A percentile compares a stretch with the other conserved stretches of the same genome.
Conservation (phyloP, 306 rosid species). For the Quercus aquifolioides region DNA sequence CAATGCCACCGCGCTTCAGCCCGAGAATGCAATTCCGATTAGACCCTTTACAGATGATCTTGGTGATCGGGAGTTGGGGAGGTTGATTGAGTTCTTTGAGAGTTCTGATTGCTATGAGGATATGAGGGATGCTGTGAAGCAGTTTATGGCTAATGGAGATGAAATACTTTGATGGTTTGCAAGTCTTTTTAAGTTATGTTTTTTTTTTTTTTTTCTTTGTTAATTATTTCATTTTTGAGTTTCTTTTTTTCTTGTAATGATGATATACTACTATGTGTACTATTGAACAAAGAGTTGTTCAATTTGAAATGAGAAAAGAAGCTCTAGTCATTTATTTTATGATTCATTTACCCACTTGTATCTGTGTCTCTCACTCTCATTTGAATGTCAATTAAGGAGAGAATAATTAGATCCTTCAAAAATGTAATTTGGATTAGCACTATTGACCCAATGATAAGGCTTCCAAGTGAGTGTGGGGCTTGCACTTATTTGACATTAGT, state of each 20-base stretch:
- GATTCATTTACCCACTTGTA: not conserved
- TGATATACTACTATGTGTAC: not conserved
- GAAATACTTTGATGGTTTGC: not conserved
- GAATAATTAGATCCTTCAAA: too few species aligned
- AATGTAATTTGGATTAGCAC: too few species aligned
- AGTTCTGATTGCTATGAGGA: slow-evolving; percentile 55
- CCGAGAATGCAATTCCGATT: slow-evolving; percentile 70
- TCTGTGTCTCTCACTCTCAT: too few species aligned
- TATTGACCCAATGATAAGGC: too few species aligned
- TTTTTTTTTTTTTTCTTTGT: not conserved
- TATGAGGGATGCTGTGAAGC: slow-evolving; percentile 71
- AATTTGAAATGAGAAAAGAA: slow-evolving; percentile 13
- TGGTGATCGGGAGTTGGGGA: slow-evolving; percentile 57
- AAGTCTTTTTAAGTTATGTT: not conserved
- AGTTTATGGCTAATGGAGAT: slow-evolving; percentile 7
- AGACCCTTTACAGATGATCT: slow-evolving; percentile 58
- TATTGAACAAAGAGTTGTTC: slow-evolving; percentile 40
- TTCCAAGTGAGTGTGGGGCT: too few species aligned
- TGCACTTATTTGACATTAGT: too few species aligned
- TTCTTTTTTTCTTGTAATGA: not conserved
- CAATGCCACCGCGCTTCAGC: slow-evolving; percentile 59
- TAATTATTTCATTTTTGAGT: not conserved
- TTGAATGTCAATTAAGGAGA: too few species aligned
- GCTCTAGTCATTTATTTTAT: not conserved
- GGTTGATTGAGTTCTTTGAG: slow-evolving; percentile 47